A percentile compares a stretch with the other conserved stretches of the same genome.
Conservation (phyloP, 1,139 yeast genomes). For the Saccharomyces hybrid region DNA sequence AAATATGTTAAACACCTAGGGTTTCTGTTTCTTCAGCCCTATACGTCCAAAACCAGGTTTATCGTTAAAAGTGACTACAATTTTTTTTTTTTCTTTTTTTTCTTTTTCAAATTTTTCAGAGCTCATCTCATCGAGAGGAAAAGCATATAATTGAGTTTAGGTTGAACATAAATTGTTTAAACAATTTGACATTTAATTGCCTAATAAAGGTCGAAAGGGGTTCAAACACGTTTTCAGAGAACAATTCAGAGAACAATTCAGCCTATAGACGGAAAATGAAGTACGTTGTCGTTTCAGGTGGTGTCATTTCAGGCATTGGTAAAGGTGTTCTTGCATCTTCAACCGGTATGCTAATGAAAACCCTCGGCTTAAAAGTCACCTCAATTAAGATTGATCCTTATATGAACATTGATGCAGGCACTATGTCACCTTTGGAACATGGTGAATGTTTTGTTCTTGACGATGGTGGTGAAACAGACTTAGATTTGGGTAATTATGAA, state of each 20-base stretch:
- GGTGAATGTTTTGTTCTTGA: too few relatives aligned
- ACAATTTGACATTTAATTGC: not conserved
- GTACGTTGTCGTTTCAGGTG: too few relatives aligned
- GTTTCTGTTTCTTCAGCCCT: not conserved
- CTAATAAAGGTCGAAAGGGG: not conserved
- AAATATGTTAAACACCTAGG: not conserved
- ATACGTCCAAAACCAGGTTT: not conserved
- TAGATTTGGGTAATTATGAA: too few relatives aligned
- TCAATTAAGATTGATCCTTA: too few relatives aligned
- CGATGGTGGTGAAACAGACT: too few relatives aligned
- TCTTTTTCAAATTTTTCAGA: not conserved
- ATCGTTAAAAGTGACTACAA: not conserved
- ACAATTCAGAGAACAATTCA: slow-evolving; percentile 76
- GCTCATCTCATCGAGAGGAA: not conserved
- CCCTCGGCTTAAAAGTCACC: too few relatives aligned
- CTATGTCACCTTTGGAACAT: too few relatives aligned
- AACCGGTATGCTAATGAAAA: too few relatives aligned
- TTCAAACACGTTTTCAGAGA: not conserved
- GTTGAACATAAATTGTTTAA: not conserved
- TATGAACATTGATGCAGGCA: too few relatives aligned
- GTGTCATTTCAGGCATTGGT: too few relatives aligned
- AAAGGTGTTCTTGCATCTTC: too few relatives aligned
- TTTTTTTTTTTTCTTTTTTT: not conserved
- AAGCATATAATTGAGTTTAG: not conserved
- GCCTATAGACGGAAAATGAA: slow-evolving; percentile 59